Base-by-base conservation (phyloP, 148 eudicot genomes). In the Hydrangea macrophylla region DNA sequence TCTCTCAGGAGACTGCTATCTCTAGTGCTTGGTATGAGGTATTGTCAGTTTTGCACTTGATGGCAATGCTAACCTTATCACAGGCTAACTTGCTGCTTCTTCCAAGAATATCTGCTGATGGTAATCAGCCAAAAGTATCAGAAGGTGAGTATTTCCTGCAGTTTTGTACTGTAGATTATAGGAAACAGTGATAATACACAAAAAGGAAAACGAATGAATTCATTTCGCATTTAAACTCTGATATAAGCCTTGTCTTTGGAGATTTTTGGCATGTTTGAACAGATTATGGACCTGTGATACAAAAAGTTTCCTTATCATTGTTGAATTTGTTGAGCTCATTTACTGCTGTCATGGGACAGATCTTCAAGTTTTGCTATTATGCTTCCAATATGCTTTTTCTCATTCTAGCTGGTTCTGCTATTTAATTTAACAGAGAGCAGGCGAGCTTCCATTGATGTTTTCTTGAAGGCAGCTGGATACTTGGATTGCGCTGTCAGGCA, bases 21-120 rank as follows among this genome's bases (percentile, higher is more conserved):
- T 79, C 77, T 71, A 90, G 86, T 84, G 96, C 97, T 82, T 93
- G 98, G 98, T 93, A 93, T 65, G 98, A 93, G 82, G 83, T 93
- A 66, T 63, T 90, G 69, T 93, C 98, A 45, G 92, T 93, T 79
- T 82, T 93, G 78, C 98, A 93, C 84, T 75, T 88, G 85, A 86
- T 90, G 96, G 98, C 98, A 56, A 82, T 78, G 72, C 80, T 93
- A 66, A 83, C 81, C 9, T 77, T 93, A 67, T 90, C 88, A 48
- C 97, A 93, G 79, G 98, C 96, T 68, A 93, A 90, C 77, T 73
- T 90, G 65, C 63, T 93, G 79, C 98, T 93, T 76, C 90, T 93
- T 76, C 98, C 98, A 62, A 85, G 92, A 84, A 85, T 86, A 73
- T 90, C 96, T 48, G 36, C 80, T 67, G 98, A 93, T 75, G 98